Conservation (phyloP, 2,329 filamentous ascomycete species). For the Claviceps purpurea region DNA sequence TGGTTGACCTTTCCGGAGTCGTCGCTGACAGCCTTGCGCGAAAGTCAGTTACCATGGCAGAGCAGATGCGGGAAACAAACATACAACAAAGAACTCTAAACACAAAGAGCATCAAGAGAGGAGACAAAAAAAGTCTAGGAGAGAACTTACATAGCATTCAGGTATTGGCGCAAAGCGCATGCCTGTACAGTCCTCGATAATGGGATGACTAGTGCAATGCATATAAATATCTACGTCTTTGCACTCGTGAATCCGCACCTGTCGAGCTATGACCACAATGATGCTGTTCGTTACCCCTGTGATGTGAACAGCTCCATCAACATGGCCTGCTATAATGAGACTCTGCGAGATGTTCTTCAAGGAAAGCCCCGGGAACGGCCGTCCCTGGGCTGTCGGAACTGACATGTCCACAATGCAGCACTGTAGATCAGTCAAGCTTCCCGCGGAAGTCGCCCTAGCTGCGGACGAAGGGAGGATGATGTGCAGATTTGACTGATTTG, state of each 20-base stretch:
- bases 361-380: conserved; percentile 54
- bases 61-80: background rate
- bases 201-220: conserved; percentile 68
- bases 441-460: conserved; percentile 57
- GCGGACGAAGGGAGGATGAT: conserved; percentile 65
- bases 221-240: conserved; percentile 72
- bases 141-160: conserved; percentile 47
- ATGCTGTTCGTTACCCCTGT: conserved; percentile 60
- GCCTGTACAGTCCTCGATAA: conserved; percentile 76
- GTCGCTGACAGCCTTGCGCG: conserved; percentile 14
- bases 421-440: conserved; percentile 54
- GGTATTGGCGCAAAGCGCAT: conserved; percentile 74
- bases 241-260: conserved; percentile 88
- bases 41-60: background rate
- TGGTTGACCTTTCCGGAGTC: conserved; percentile 41
- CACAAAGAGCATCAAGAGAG: too few species aligned
- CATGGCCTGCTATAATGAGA: conserved; percentile 64
- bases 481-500: conserved; percentile 53
- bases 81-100: too few species aligned
- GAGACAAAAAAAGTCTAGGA: too few species aligned
- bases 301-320: conserved; percentile 71
- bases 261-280: conserved; percentile 68
- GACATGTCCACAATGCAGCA: conserved; percentile 73
- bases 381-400: conserved; percentile 39
- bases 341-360: conserved; percentile 58